Base-by-base conservation (phyloP, 108 stramenopile genomes). In the Epithemia pelagica region DNA sequence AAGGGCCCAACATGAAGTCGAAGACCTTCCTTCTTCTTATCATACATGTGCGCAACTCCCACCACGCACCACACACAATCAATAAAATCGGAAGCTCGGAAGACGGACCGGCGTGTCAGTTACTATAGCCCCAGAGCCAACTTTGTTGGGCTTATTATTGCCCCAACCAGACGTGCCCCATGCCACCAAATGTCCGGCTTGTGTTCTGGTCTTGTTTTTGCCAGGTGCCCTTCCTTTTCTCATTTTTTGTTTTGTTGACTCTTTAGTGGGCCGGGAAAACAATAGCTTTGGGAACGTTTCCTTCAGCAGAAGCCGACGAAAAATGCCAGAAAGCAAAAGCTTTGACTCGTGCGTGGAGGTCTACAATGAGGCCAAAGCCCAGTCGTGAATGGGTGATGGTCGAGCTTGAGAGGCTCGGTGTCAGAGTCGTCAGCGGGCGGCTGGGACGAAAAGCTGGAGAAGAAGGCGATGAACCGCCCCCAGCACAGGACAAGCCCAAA, bases 291-390 rank as follows among this genome's bases (percentile, higher is more conserved):
- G 71, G 92, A 33, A 94, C 92, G 10, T 94, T 94, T 68, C 89
- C 88, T 28, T 64, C 80, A 31, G 80, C 83, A 31, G 89, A 91
- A 78, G 92, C 92, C 20, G 92, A 94, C 58, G 92, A 94, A 62
- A 94, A 94, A 82, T 94, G 92, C 64, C 89, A 89, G 46, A 75
- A 88, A 24, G 92, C 92, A 59, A 94, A 94, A 68, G 90, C 89
- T 19, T 58, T 94, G 31, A 94, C 92, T 7, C 77, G 92, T 23
- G 90, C 89, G 46, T 94, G 92, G 92, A 73, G 92, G 24, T 83
- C 81, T 21, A 94, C 89, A n/a, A 94, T 94, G 89, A 80, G 92
- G 1, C 92, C 92, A 29, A 94, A 94, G 69, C 92, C 92, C 22
- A 86, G 75, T 8, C 66, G 92, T 22, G 92, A 94, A 53, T 94